Conservation (phyloP, 495 filamentous ascomycete species). For the Sphaerosporella brunnea region DNA sequence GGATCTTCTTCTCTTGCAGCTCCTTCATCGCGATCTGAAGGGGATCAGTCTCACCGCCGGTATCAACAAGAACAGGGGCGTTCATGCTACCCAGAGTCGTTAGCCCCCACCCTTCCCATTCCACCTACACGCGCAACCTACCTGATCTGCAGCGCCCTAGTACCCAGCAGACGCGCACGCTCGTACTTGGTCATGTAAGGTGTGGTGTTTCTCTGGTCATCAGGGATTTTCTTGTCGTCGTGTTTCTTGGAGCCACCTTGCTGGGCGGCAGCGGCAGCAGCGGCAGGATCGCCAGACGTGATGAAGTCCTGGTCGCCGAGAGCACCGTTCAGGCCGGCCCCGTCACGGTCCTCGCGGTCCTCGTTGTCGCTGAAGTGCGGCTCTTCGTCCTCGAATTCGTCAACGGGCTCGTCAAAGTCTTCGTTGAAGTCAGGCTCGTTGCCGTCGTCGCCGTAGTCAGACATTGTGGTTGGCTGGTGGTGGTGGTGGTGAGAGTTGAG, state of each 20-base stretch:
- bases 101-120: neutral
- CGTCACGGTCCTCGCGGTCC: slow-evolving; percentile 27
- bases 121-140: slow-evolving; percentile 29
- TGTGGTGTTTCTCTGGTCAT: slow-evolving; percentile 76
- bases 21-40: slow-evolving; percentile 95
- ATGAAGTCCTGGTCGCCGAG: slow-evolving; percentile 42
- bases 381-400: slow-evolving; percentile 52
- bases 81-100: slow-evolving; percentile 55
- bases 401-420: slow-evolving; percentile 30
- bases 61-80: slow-evolving; percentile 85
- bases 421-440: slow-evolving; percentile 14
- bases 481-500: neutral
- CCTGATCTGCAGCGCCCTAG: slow-evolving; percentile 90
- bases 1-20: slow-evolving; percentile 94
- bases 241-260: slow-evolving; percentile 37
- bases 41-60: slow-evolving; percentile 95
- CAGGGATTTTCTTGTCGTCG: slow-evolving; percentile 77
- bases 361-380: slow-evolving; percentile 39
- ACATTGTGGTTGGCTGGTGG: slow-evolving; percentile 9
- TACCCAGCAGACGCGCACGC: slow-evolving; percentile 78
- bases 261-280: slow-evolving; percentile 37
- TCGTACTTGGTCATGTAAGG: slow-evolving; percentile 99
- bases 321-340: slow-evolving; percentile 30
- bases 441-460: slow-evolving; percentile 18
- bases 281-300: slow-evolving; percentile 55